These are phyloP conservation scores for Trichocladium uniseriatum DNA, from an alignment of 495 filamentous ascomycete species.

Conservation along the genomic window DNA sequence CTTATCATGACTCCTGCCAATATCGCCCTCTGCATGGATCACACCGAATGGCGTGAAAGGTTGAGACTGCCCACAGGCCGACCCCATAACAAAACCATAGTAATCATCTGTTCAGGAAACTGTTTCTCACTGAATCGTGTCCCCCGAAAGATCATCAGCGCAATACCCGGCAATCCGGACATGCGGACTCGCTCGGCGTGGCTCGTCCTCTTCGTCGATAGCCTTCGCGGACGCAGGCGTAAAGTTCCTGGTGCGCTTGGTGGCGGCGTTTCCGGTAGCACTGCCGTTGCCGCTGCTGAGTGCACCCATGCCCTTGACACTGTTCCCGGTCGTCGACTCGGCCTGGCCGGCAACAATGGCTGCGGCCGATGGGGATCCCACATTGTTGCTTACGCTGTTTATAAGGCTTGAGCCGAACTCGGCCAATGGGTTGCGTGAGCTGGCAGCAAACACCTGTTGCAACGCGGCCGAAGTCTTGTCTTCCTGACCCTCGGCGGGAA, in stretches of 20 bases:
- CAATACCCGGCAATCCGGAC: conserved; percentile 8
- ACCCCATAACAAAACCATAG: no score
- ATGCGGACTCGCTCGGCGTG: conserved; percentile 26
- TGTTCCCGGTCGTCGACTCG: neutral
- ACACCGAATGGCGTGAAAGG: no score
- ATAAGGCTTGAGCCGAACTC: conserved; percentile 3
- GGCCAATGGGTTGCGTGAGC: neutral
- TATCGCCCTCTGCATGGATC: no score
- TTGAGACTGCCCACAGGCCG: no score
- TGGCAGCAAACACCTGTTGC: neutral
- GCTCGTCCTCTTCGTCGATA: conserved; percentile 33
- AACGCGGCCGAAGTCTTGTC: neutral
- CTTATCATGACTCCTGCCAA: no score
- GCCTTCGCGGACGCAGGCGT: conserved; percentile 36
- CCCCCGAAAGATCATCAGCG: neutral
- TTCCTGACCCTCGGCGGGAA: neutral
- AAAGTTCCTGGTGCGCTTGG: conserved; percentile 37
- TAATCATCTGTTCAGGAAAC: no score
- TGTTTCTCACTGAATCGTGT: neutral
- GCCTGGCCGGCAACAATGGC: neutral
- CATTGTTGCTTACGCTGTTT: neutral
- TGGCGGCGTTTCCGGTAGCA: neutral
- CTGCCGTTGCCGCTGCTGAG: neutral
- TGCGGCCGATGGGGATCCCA: neutral
- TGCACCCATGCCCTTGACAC: neutral